Conservation (phyloP, 1,284 basidiomycete genomes). For the Lignosus rhinocerotis region DNA sequence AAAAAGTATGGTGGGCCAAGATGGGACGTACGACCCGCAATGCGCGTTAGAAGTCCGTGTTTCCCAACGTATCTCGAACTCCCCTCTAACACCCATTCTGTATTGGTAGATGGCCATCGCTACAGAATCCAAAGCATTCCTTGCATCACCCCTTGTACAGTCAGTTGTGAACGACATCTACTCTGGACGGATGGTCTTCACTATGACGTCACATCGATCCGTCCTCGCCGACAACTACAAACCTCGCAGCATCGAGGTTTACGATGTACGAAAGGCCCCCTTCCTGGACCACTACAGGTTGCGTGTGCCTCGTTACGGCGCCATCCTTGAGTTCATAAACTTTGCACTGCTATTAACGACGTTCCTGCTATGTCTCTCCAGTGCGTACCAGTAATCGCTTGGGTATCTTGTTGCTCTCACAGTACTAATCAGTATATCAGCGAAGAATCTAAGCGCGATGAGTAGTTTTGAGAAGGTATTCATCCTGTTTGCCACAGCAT, state of each 20-base stretch:
- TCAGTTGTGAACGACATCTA: constrained; percentile 84
- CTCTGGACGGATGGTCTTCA: constrained; percentile 69
- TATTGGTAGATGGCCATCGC: constrained; percentile 78
- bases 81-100: background rate
- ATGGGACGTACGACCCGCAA: constrained; percentile 60
- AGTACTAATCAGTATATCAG: constrained; percentile 37
- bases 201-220: constrained; percentile 64
- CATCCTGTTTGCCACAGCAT: constrained; percentile 74
- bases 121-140: constrained; percentile 76
- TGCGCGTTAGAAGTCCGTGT: constrained; percentile 77
- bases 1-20: constrained; percentile 51
- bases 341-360: constrained; percentile 67
- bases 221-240: constrained; percentile 88
- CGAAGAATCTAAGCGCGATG: constrained; percentile 51
- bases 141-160: constrained; percentile 80
- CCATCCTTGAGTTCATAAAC: constrained; percentile 78
- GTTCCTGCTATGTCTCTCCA: constrained; percentile 73
- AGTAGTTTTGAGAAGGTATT: constrained; percentile 72
- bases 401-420: background rate
- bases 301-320: constrained; percentile 80
- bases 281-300: constrained; percentile 87
- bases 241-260: constrained; percentile 70
- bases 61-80: background rate
- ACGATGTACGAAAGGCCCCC: constrained; percentile 70
- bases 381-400: constrained; percentile 41